Base-by-base conservation (phyloP, 2,329 filamentous ascomycete species). In the Claviceps sp. region DNA sequence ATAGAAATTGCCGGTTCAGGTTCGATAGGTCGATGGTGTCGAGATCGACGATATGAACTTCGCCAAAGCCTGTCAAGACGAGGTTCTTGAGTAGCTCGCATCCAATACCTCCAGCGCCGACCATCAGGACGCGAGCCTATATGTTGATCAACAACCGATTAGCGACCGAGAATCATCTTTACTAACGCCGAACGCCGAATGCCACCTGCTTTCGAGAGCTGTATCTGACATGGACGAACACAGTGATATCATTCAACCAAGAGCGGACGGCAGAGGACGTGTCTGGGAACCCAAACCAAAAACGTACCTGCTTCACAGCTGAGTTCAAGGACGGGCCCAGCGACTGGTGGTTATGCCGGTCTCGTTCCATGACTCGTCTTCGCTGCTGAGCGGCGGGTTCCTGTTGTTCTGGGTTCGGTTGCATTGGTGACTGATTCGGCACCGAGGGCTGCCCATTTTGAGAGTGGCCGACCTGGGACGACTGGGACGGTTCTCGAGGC, bases 21-120 rank as follows among this genome's bases (percentile, higher is more conserved):
- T 98, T 98, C 71, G 89, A 95, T 22, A 98, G 77, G 65, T 98
- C 93, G 70, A 98, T 97, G 1, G 93, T 98, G 67, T 98, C 93
- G 54, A 98, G 85, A 68, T 98, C 93, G 59, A 98, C 88, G 45
- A 97, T 84, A 67, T 95, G 87, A 49, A 97, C 83, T 70, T 95
- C 86, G 58, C 88, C 88, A 60, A 95, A 98, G 58, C 91, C 90
- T 44, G 83, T 86, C 47, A 95, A 82, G 45, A 91, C 88, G 52
- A 98, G 82, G 68, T 97, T 95, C 75, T 98, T 98, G 57, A 98
- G 80, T 7, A 98, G 78, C 71, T 98, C 93, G 71, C 93, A 98
- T 60, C 93, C 93, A 64, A 98, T 98, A 56, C 93, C 93, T 55
- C 93, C 93, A 52, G 93, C 93, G 61, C 93, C 93, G 52, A 98